Conservation (phyloP, 179 eudicot species). For the Beta lomatogona region DNA sequence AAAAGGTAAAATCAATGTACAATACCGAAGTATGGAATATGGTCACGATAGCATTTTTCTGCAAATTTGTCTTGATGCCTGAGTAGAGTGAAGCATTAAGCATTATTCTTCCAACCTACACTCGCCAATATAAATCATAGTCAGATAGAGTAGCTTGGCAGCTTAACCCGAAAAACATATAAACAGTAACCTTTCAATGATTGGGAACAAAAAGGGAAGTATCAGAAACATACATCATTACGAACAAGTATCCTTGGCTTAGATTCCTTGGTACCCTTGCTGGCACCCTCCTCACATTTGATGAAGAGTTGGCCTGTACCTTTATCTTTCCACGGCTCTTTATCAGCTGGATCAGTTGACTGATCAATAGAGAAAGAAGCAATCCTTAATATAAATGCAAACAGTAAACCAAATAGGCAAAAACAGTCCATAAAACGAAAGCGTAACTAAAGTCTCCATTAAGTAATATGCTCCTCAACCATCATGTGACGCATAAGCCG, state of each 20-base stretch:
- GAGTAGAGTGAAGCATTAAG: constrained; percentile 84
- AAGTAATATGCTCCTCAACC: background rate
- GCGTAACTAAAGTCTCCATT: background rate
- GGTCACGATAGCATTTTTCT: constrained; percentile 78
- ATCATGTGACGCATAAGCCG: background rate
- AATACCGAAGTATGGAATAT: constrained; percentile 88
- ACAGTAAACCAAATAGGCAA: background rate
- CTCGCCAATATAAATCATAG: constrained; percentile 22
- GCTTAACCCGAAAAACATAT: background rate
- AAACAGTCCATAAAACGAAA: background rate
- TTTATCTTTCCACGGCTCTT: constrained; percentile 88
- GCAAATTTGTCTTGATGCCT: constrained; percentile 77
- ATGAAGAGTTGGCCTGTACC: constrained; percentile 87
- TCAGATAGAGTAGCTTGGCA: background rate
- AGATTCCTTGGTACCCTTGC: constrained; percentile 87
- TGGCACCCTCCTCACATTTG: constrained; percentile 72
- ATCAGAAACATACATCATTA: constrained; percentile 73
- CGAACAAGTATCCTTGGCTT: constrained; percentile 86
- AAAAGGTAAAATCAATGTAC: background rate
- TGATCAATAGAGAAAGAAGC: constrained; percentile 33
- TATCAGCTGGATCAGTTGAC: constrained; percentile 83
- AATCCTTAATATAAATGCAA: background rate
- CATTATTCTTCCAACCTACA: constrained; percentile 82
- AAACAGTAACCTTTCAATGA: background rate
- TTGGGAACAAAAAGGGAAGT: background rate